Conservation (phyloP, 176 grass and related monocot genomes). For the Musa schizocarpa region DNA sequence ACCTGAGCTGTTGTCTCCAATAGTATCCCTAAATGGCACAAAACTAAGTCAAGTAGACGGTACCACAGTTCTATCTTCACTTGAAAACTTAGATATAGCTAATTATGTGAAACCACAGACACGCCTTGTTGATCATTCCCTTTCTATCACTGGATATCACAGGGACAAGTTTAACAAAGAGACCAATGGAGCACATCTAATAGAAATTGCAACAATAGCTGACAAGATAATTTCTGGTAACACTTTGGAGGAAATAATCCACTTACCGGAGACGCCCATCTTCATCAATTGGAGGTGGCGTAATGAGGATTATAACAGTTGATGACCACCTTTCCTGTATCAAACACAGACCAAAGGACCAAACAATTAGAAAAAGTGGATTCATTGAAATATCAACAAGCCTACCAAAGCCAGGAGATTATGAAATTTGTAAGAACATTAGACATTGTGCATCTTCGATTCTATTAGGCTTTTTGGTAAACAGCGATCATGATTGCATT, state of each 20-base stretch:
- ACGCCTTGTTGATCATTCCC: neutral
- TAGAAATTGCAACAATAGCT: neutral
- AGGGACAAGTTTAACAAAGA: neutral
- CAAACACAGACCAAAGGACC: neutral
- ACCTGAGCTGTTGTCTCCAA: constrained; percentile 31
- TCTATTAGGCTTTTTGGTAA: neutral
- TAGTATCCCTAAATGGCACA: constrained; percentile 36
- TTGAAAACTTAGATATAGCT: neutral
- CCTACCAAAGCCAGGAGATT: neutral
- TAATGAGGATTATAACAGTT: constrained; percentile 55
- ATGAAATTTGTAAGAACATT: neutral
- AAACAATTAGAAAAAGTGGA: neutral
- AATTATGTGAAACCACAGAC: neutral
- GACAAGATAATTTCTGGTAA: neutral
- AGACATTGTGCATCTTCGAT: neutral
- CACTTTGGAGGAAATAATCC: neutral
- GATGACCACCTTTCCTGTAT: constrained; percentile 57
- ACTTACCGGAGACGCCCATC: constrained; percentile 54
- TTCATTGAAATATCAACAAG: neutral
- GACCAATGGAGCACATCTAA: neutral
- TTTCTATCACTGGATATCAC: neutral
- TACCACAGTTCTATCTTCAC: neutral
- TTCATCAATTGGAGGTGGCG: constrained; percentile 75
- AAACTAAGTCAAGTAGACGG: neutral
- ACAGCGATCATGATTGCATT: neutral